These are phyloP conservation scores for Podosphaera xanthii DNA, from an alignment of 2,329 filamentous ascomycete species.

Conservation along the genomic window DNA sequence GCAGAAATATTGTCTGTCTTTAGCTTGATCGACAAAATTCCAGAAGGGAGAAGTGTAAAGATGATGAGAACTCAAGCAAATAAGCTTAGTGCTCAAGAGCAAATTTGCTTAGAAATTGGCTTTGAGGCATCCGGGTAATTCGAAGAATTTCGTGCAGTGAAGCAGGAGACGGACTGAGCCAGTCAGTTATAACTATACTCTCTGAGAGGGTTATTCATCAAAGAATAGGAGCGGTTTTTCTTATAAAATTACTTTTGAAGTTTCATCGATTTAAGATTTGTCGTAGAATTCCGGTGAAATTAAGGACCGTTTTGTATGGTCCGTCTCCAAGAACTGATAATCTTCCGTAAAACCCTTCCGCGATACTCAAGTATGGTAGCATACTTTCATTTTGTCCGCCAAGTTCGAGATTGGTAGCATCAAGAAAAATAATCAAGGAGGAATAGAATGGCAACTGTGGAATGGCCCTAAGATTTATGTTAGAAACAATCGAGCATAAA, in stretches of 20 bases:
- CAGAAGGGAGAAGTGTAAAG: too few species aligned
- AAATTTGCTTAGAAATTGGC: too few species aligned
- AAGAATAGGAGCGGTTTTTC: background rate
- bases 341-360: background rate
- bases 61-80: too few species aligned
- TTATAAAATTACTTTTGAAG: background rate
- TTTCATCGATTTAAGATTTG: background rate
- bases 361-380: background rate
- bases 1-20: too few species aligned
- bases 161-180: too few species aligned
- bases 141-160: too few species aligned
- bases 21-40: too few species aligned
- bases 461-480: background rate
- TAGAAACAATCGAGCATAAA: background rate
- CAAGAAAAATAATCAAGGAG: background rate
- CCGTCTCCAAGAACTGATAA: background rate
- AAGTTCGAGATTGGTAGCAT: background rate
- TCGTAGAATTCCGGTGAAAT: background rate
- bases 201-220: too few species aligned
- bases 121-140: too few species aligned
- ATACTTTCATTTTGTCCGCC: background rate
- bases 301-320: background rate
- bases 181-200: too few species aligned
- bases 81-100: too few species aligned
- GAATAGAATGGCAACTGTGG: background rate